Percentiles rank a stretch among this genome's conserved stretches.
phyloP scores from a whole-genome alignment of 208 protist species.

The Trypanosoma conorhini region DNA sequence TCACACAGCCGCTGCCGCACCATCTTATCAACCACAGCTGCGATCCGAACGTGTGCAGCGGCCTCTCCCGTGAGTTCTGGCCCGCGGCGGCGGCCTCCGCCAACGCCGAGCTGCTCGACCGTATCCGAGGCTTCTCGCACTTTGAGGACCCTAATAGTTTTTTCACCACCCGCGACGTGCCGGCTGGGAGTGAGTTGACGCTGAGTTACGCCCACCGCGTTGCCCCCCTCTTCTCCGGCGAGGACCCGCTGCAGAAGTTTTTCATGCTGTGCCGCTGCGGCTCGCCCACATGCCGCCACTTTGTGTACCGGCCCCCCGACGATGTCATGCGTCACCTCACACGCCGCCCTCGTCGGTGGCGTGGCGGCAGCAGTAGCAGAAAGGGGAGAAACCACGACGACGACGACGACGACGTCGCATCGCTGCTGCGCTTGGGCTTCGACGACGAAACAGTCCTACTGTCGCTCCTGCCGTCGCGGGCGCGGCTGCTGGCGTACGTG shows the following conservation, averaged over 20 bases:
- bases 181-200: slow-evolving; percentile 67
- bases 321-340: slow-evolving; percentile 10
- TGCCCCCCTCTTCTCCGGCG: slow-evolving; percentile 47
- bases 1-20: slow-evolving; percentile 64
- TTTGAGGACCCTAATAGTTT: slow-evolving; percentile 80
- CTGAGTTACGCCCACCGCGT: slow-evolving; percentile 67
- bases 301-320: slow-evolving; percentile 40
- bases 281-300: slow-evolving; percentile 50
- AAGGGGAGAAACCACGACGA: neutral
- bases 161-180: slow-evolving; percentile 63
- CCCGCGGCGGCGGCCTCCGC: slow-evolving; percentile 29
- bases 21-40: slow-evolving; percentile 85
- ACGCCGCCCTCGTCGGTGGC: neutral
- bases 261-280: slow-evolving; percentile 58
- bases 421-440: slow-evolving; percentile 43
- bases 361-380: neutral
- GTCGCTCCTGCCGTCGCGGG: slow-evolving; percentile 34
- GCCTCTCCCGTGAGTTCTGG: slow-evolving; percentile 71
- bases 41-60: slow-evolving; percentile 57
- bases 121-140: slow-evolving; percentile 38
- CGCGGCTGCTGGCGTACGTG: slow-evolving; percentile 47
- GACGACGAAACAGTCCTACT: slow-evolving; percentile 70
- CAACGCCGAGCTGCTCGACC: slow-evolving; percentile 26
- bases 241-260: slow-evolving; percentile 27
- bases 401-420: slow-evolving; percentile 1